Percentiles rank a stretch among this genome's conserved stretches.
Evolutionary conservation across 75 land plant genomes (phyloP).

Genomic region (Selaginella tamariscina): DNA sequence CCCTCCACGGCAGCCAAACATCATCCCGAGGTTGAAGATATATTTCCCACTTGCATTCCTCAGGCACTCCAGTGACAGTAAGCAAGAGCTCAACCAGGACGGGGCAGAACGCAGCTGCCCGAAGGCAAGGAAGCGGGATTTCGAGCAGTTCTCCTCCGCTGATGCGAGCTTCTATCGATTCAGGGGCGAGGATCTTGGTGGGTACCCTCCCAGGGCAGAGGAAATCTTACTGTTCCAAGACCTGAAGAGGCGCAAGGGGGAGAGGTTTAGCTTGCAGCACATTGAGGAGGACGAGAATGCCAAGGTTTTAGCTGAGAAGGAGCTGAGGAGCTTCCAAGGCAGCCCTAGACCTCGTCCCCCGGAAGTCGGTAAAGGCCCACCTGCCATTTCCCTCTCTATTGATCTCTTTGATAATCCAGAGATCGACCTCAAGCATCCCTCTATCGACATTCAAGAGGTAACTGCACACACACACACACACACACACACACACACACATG

Average conservation of each 20-base stretch:
- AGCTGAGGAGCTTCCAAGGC: slow-evolving; percentile 12
- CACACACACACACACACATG: no score
- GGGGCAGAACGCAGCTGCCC: background rate
- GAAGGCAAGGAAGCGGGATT: background rate
- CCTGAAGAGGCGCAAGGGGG: background rate
- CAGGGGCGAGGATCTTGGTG: slow-evolving; percentile 11
- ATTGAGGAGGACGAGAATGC: slow-evolving; percentile 12
- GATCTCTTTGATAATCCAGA: slow-evolving; percentile 26
- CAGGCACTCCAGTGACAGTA: background rate
- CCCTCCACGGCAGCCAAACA: background rate
- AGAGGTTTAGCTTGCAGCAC: slow-evolving; percentile 6
- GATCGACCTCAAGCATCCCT: slow-evolving; percentile 27
- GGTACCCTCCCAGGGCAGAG: slow-evolving; percentile 19
- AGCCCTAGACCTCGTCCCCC: background rate
- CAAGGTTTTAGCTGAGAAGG: slow-evolving; percentile 21
- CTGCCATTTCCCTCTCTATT: slow-evolving; percentile 14
- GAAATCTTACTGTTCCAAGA: slow-evolving; percentile 14
- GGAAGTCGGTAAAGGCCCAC: slow-evolving; percentile 4
- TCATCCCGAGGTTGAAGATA: background rate
- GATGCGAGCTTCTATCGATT: background rate
- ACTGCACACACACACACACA: no score
- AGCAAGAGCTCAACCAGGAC: background rate
- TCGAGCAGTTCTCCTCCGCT: background rate
- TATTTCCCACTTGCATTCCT: background rate
- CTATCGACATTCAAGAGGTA: slow-evolving; percentile 23